Conservation (phyloP, 2,329 filamentous ascomycete species). For the Neopestalotiopsis rosae region DNA sequence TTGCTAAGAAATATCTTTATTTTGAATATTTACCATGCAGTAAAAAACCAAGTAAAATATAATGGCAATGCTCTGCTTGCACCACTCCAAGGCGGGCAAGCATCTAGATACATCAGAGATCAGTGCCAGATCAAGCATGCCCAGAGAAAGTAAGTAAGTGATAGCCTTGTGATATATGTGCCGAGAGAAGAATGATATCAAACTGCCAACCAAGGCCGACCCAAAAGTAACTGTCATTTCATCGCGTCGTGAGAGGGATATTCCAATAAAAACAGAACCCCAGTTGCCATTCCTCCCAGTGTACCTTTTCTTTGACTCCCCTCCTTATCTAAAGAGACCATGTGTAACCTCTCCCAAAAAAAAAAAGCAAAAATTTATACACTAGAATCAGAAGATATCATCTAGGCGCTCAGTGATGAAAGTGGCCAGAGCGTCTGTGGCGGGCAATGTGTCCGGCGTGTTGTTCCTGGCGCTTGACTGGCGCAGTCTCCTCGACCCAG, state of each 20-base stretch:
- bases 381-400: conserved; percentile 7
- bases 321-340: not conserved
- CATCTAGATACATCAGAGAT: too few species aligned
- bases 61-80: too few species aligned
- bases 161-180: too few species aligned
- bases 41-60: too few species aligned
- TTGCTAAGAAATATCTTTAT: too few species aligned
- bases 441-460: conserved; percentile 12
- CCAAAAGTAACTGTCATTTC: not conserved
- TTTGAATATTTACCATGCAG: too few species aligned
- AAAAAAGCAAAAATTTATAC: not conserved
- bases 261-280: not conserved
- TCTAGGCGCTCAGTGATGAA: not conserved
- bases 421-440: conserved; percentile 8
- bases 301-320: not conserved
- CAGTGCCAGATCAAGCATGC: too few species aligned
- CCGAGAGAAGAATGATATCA: too few species aligned
- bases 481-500: conserved; percentile 10
- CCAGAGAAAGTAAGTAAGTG: too few species aligned
- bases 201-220: too few species aligned
- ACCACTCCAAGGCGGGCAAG: too few species aligned
- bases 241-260: conserved; percentile 9
- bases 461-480: conserved; percentile 3
- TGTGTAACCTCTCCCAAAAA: not conserved
- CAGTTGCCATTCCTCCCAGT: not conserved